These are phyloP conservation scores for Euphorbia lathyris DNA, from an alignment of 345 rosid genomes.

Conservation along the genomic window DNA sequence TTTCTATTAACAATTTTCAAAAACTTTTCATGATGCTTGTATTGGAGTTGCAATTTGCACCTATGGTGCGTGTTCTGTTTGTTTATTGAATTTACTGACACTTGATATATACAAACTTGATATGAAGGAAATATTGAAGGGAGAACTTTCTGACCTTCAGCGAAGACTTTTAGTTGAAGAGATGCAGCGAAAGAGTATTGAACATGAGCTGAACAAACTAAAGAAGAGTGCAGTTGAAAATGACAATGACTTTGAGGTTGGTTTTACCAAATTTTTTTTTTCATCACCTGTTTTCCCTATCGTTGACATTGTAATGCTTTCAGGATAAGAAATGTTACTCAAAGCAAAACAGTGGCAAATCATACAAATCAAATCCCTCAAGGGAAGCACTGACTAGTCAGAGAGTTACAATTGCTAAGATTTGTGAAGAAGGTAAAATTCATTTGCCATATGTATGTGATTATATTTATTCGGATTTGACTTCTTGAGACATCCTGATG, in stretches of 20 bases:
- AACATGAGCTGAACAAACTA: conserved; percentile 55
- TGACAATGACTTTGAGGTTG: conserved; percentile 54
- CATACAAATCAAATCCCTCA: conserved; percentile 51
- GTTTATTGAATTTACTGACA: not conserved
- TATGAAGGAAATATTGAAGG: conserved; percentile 51
- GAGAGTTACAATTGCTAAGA: conserved; percentile 83
- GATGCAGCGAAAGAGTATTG: conserved; percentile 59
- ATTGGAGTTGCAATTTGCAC: not conserved
- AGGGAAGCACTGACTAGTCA: conserved; percentile 64
- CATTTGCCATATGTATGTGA: not conserved
- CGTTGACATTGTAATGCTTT: conserved; percentile 15
- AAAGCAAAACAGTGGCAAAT: conserved; percentile 50
- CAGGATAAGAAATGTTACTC: conserved; percentile 48
- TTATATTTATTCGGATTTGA: conserved; percentile 3
- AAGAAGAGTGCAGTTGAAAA: conserved; percentile 54
- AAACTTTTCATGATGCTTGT: conserved; percentile 1
- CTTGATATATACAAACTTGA: conserved; percentile 1
- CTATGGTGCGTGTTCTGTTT: not conserved
- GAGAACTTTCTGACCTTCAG: conserved; percentile 52
- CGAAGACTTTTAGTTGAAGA: conserved; percentile 67
- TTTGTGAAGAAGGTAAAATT: conserved; percentile 84
- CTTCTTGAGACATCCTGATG: not conserved
- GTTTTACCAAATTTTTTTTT: conserved; percentile 10
- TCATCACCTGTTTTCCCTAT: not conserved
- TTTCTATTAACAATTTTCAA: not conserved